Base-by-base conservation (phyloP, 768 basidiomycete genomes). In the Tulasnella sp. region DNA sequence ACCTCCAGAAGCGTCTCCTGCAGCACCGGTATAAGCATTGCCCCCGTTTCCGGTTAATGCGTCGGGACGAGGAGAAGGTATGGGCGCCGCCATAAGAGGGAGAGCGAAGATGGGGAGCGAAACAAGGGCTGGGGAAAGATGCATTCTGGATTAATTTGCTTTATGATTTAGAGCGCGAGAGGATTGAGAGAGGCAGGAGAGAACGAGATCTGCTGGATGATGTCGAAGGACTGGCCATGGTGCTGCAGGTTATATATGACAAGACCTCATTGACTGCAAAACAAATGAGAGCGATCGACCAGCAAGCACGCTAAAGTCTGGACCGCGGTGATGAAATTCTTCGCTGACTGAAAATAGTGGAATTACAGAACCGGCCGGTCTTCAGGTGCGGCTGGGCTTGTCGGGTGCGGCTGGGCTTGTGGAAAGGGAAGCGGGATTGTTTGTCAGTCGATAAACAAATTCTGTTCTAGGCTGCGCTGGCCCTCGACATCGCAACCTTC, bases 101-200 rank as follows among this genome's bases (percentile, higher is more conserved):
- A 77, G 70, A 40, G 67, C 71, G 69, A 77, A 46, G 70, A 77
- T 70, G 77, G 69, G 77, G 44, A 70, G 77, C 6, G 75, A 67
- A 26, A 77, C 77, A n/a, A 77, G 61, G n/a, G 55, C 55, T 15
- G 71, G 69, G 32, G 77, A 77, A 40, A 77, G 55, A 57, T 71
- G 71, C 77, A 77, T 77, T 40, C 10, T 72, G 70, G 10, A 57
- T n/a, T 4, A 39, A 51, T 48, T 75, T n/a, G 11, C 44, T 44
- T 13, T 15, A 44, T 15, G 44, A 16, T 44, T 16, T 10, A 44
- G 35, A 44, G 13, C 3, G 42, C 16, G 15, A 44, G 44, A 15
- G 44, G 44, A 44, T 15, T 67, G 26, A 26, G 11, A 46, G 74
- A 61, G 74, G 9, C 23, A 23, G 46, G 32, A 75, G 74, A 26